phyloP scores from a whole-genome alignment of 2,329 filamentous ascomycete species.

The Penicillium crustosum region DNA sequence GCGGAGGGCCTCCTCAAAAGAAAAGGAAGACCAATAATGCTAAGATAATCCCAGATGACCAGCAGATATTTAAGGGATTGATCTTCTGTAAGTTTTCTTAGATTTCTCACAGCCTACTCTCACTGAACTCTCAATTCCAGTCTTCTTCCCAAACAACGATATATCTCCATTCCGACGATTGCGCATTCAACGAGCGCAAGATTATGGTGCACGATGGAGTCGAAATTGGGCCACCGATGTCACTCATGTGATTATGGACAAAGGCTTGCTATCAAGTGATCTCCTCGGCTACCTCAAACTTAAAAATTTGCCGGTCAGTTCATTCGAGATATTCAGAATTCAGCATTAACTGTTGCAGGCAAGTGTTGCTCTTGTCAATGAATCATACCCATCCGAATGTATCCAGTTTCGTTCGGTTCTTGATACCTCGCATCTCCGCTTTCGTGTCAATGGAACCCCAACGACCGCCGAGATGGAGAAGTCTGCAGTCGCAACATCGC shows the following conservation, averaged over 20 bases:
- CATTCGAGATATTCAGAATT: not conserved
- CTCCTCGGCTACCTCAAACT: conserved; percentile 59
- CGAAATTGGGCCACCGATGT: conserved; percentile 56
- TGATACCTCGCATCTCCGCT: conserved; percentile 57
- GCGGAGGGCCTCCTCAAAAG: conserved; percentile 19
- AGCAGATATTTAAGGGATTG: conserved; percentile 62
- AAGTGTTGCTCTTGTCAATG: conserved; percentile 59
- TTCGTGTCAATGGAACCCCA: conserved; percentile 37
- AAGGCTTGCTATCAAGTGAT: conserved; percentile 62
- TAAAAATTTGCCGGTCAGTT: conserved; percentile 50
- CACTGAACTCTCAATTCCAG: conserved; percentile 28
- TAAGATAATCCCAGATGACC: conserved; percentile 51
- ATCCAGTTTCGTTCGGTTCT: conserved; percentile 59
- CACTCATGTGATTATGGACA: conserved; percentile 80
- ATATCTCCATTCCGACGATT: conserved; percentile 64
- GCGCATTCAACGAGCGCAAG: conserved; percentile 71
- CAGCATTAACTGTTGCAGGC: conserved; percentile 27
- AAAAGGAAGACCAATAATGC: conserved; percentile 38
- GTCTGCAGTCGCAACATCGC: conserved; percentile 9
- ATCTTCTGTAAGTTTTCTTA: conserved; percentile 53
- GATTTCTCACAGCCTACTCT: not conserved
- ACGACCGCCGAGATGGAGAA: conserved; percentile 12
- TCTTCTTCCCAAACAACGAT: conserved; percentile 80
- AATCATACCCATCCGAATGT: conserved; percentile 69
- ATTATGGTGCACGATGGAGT: conserved; percentile 74